Percentiles rank a stretch among this genome's conserved stretches.
phyloP scores from a whole-genome alignment of 2,329 filamentous ascomycete genomes.

The Fusarium sambucinum region DNA sequence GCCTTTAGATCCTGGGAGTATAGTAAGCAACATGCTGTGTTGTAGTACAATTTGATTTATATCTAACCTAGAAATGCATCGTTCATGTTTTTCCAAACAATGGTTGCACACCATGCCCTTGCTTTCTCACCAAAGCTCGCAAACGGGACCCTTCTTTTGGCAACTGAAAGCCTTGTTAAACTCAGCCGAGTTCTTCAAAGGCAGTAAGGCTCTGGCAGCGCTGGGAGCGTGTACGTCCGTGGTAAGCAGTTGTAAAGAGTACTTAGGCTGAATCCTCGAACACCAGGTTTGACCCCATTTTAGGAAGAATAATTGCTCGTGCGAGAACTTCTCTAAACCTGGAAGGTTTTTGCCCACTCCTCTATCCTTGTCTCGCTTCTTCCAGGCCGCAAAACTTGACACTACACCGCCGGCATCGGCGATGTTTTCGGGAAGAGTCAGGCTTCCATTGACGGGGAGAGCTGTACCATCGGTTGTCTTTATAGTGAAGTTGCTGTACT shows the following conservation, averaged over 20 bases:
- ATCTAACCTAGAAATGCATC: background rate
- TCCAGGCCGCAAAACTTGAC: slow-evolving; percentile 74
- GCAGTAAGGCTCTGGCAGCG: slow-evolving; percentile 70
- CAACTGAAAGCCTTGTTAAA: slow-evolving; percentile 78
- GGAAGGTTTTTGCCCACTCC: slow-evolving; percentile 65
- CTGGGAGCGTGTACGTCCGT: slow-evolving; percentile 75
- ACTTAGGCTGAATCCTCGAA: slow-evolving; percentile 68
- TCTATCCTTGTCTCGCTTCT: slow-evolving; percentile 65
- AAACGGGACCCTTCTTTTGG: slow-evolving; percentile 72
- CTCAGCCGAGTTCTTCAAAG: slow-evolving; percentile 74
- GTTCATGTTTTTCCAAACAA: background rate
- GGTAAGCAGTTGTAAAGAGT: slow-evolving; percentile 64
- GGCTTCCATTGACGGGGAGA: slow-evolving; percentile 71
- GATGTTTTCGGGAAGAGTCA: slow-evolving; percentile 78
- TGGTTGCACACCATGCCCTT: background rate
- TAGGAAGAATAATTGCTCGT: slow-evolving; percentile 78
- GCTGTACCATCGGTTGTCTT: slow-evolving; percentile 66
- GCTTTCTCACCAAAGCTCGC: slow-evolving; percentile 72
- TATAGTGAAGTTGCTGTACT: slow-evolving; percentile 72
- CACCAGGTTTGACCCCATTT: slow-evolving; percentile 76
- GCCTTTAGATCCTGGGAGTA: background rate
- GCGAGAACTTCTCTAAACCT: slow-evolving; percentile 70
- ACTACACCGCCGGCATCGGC: slow-evolving; percentile 76
- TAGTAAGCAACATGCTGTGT: background rate
- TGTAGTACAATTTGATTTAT: background rate